Evolutionary conservation across 1,139 yeast genomes (phyloP).

Genomic region (Debaryomyces fabryi): DNA sequence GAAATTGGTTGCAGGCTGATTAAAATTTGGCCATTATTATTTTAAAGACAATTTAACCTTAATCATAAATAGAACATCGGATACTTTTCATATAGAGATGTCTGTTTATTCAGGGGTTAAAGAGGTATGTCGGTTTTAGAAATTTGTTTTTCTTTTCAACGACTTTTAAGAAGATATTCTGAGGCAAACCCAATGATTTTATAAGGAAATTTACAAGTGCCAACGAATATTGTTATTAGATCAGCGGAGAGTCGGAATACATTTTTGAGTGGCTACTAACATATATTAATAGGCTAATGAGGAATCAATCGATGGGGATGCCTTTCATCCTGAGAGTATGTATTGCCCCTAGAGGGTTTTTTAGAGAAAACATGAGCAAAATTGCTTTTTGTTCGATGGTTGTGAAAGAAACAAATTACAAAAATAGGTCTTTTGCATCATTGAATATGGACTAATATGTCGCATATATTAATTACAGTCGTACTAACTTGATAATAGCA

Average conservation of each 20-base stretch:
- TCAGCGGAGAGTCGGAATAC: neutral
- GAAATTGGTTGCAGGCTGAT: constrained; percentile 9
- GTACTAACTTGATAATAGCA: constrained; percentile 16
- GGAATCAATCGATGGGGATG: constrained; percentile 11
- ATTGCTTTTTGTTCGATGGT: neutral
- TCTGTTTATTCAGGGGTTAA: neutral
- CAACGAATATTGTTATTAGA: neutral
- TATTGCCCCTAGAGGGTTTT: constrained; percentile 9
- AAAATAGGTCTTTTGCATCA: constrained; percentile 11
- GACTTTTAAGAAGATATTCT: neutral
- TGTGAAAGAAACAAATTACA: constrained; percentile 15
- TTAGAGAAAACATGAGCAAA: neutral
- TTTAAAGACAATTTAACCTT: neutral
- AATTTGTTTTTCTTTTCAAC: neutral
- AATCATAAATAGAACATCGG: neutral
- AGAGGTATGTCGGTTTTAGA: constrained; percentile 1
- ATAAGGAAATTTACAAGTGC: neutral
- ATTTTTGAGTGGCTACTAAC: constrained; percentile 9
- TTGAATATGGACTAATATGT: too few species aligned
- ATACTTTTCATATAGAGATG: neutral
- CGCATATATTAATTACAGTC: neutral
- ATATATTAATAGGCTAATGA: constrained; percentile 8
- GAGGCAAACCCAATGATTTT: neutral
- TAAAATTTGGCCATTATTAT: constrained; percentile 1
- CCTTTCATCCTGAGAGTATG: constrained; percentile 28